Evolutionary conservation across 2,329 filamentous ascomycete genomes (phyloP).

Genomic region (Chrysosphaeria jannelii): DNA sequence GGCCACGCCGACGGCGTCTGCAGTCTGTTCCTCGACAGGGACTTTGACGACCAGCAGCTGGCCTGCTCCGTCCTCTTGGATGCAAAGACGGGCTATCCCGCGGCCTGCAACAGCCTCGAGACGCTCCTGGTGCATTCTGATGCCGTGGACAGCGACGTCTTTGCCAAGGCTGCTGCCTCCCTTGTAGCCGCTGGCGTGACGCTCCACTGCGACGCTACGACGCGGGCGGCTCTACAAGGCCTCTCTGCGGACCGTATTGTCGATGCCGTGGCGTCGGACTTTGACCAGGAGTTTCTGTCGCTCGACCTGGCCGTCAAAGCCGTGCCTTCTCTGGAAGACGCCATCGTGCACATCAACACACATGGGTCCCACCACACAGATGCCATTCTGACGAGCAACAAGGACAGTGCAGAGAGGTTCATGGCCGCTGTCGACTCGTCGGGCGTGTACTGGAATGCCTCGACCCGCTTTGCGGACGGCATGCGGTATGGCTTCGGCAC

Average conservation of each 20-base stretch:
- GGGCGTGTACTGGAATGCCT: conserved; percentile 92
- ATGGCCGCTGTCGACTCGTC: conserved; percentile 65
- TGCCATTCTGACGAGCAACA: conserved; percentile 46
- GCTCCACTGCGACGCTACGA: conserved; percentile 44
- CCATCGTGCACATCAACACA: conserved; percentile 66
- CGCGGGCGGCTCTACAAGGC: conserved; percentile 28
- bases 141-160: conserved; percentile 27
- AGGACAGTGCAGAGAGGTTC: conserved; percentile 44
- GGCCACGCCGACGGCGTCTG: conserved; percentile 91
- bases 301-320: conserved; percentile 62
- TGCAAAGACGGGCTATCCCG: conserved; percentile 80
- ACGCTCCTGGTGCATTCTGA: conserved; percentile 59
- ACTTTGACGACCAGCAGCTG: conserved; percentile 31
- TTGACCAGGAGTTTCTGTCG: conserved; percentile 66
- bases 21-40: conserved; percentile 47
- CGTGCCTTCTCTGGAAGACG: conserved; percentile 34
- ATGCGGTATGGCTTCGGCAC: conserved; percentile 96
- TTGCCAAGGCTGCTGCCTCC: conserved; percentile 38
- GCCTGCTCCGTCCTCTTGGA: conserved; percentile 57
- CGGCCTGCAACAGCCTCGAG: conserved; percentile 86
- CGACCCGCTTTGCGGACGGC: conserved; percentile 78
- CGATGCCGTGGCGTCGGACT: conserved; percentile 41
- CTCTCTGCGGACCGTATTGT: conserved; percentile 19
- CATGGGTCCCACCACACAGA: conserved; percentile 92
- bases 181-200: conserved; percentile 50